Base-by-base conservation (phyloP, 192 early-diverging fungal genomes). In the Coemansia nantahalensis region DNA sequence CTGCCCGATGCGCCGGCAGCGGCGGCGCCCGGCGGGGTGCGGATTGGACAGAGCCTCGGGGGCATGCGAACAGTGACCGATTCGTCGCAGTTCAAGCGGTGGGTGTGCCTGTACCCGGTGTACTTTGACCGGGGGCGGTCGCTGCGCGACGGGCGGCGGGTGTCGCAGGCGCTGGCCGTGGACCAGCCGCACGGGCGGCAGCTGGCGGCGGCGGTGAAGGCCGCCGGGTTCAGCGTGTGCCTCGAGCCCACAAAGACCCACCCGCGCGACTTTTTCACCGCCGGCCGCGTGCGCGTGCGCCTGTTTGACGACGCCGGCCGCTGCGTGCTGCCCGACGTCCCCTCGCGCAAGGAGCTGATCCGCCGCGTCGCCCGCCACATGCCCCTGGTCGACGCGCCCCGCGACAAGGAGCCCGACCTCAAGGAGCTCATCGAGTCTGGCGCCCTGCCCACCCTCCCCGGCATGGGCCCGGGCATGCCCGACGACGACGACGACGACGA, bases 31-130 rank as follows among this genome's bases (percentile, higher is more conserved):
- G 48, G 39, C 8, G 45, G 55, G 5, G 18, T 62, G 10, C 65
- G 61, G 12, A 54, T 56, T 28, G 59, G 69, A 4, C 51, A 62
- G 26, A 47, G 42, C 17, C 31, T 54, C 15, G 57, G 42, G 12
- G 42, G 47, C 21, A 45, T 61, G 56, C 30, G 35, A 19, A 22
- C 65, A 34, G 65, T 68, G 2, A 48, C 16, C 19, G 66, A 77
- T 38, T 53, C 53, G 7, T 42, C 49, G 23, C 61, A 34, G 42
- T 69, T 61, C 59, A 68, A 69, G 23, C n/a, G 38, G 15, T 89
- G 87, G 87, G 64, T 89, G 37, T 85, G 83, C 45, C 56, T 89
- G 3, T 89, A 89, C 59, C 87, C 87, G 22, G 70, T 79, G 26
- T 89, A 89, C 39, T 85, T 89, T 51, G 84, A 89, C 59, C 69